Conservation (phyloP, 495 filamentous ascomycete species). For the Cudoniella acicularis region DNA sequence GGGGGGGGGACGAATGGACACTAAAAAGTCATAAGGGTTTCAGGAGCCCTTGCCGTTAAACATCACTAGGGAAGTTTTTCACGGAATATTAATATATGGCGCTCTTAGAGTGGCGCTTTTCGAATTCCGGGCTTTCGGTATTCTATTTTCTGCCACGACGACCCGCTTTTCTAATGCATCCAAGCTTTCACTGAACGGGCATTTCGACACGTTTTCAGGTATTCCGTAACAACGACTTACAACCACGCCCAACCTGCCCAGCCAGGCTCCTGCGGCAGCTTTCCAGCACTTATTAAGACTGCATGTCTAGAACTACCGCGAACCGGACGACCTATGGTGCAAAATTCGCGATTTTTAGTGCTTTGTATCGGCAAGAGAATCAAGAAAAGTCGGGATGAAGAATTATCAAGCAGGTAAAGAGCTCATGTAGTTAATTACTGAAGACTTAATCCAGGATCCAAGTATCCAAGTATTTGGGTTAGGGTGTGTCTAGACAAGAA, state of each 20-base stretch:
- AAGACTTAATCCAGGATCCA: neutral
- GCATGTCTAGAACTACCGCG: no score
- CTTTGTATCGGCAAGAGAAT: neutral
- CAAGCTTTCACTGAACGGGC: no score
- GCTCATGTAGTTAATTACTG: neutral
- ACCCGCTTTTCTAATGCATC: neutral
- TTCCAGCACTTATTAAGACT: no score
- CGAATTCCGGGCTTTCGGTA: neutral
- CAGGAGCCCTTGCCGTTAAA: neutral
- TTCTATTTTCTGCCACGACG: neutral
- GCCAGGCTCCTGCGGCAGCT: no score
- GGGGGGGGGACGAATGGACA: neutral
- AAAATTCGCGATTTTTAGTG: neutral
- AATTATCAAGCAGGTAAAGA: neutral
- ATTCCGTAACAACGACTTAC: no score
- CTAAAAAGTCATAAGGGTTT: neutral
- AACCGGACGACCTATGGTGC: neutral
- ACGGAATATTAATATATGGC: neutral
- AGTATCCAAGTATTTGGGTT: neutral
- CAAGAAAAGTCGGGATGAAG: neutral
- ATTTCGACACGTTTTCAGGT: no score
- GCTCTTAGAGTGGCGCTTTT: neutral
- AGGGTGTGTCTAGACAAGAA: no score
- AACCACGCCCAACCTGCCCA: no score
- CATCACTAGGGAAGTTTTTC: neutral